phyloP scores from a whole-genome alignment of 2,329 filamentous ascomycete species.

The Botrytis squamosa region DNA sequence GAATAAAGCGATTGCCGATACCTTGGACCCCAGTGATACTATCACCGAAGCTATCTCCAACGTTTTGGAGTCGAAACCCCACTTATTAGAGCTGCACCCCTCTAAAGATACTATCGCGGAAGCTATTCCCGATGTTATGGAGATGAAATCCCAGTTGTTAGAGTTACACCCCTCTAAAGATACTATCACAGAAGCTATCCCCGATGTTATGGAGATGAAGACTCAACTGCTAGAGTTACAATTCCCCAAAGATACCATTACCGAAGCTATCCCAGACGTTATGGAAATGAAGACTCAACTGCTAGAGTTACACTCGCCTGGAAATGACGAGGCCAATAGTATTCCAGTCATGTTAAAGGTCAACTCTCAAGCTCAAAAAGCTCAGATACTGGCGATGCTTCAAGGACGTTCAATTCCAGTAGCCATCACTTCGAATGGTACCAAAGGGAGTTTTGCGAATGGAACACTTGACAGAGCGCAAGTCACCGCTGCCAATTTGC shows the following conservation, averaged over 20 bases:
- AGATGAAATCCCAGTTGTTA: background rate
- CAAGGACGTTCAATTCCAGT: background rate
- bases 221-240: background rate
- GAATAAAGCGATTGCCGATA: too few species aligned
- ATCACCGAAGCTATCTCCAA: too few species aligned
- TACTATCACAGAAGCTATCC: background rate
- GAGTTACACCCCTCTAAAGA: background rate
- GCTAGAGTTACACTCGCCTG: background rate
- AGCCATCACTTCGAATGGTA: background rate
- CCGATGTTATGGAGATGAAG: background rate
- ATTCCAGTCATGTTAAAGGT: background rate
- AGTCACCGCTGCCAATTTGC: background rate
- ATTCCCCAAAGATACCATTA: background rate
- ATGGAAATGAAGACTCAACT: background rate
- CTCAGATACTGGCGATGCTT: background rate
- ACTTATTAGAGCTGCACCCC: too few species aligned
- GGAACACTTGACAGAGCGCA: background rate
- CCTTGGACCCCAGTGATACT: too few species aligned
- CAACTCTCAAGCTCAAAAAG: background rate
- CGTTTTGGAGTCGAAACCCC: too few species aligned
- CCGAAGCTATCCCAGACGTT: too few species aligned
- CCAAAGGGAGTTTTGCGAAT: too few species aligned
- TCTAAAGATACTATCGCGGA: background rate
- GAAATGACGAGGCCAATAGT: background rate
- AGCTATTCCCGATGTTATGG: background rate